Conservation (phyloP, 2,329 filamentous ascomycete genomes). For the Plectosphaerella cucumerina region DNA sequence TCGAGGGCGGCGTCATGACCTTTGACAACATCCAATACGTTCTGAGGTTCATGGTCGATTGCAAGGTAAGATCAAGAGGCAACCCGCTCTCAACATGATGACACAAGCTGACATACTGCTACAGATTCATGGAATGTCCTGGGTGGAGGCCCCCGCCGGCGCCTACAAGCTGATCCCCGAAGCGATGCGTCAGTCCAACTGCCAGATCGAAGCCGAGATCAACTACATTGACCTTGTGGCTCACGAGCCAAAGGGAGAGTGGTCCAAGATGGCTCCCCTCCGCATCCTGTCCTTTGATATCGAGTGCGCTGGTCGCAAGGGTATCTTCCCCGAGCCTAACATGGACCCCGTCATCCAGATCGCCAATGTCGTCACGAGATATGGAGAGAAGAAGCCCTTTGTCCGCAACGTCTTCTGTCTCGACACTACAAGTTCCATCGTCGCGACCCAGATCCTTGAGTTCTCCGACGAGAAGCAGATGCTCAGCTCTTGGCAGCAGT, state of each 20-base stretch:
- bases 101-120: neutral
- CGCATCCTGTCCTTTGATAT: constrained; percentile 96
- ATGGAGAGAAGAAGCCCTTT: constrained; percentile 94
- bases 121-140: constrained; percentile 89
- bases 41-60: constrained; percentile 96
- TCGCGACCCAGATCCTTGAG: constrained; percentile 88
- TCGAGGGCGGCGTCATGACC: constrained; percentile 71
- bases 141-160: constrained; percentile 79
- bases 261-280: constrained; percentile 95
- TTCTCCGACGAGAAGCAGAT: constrained; percentile 80
- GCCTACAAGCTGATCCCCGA: constrained; percentile 68
- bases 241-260: constrained; percentile 86
- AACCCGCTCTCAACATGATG: no score
- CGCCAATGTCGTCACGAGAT: constrained; percentile 89
- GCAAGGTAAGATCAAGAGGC: constrained; percentile 53
- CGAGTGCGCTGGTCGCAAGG: constrained; percentile 95
- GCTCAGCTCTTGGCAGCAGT: constrained; percentile 89
- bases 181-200: constrained; percentile 76
- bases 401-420: constrained; percentile 95
- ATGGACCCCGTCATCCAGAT: constrained; percentile 96
- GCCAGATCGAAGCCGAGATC: constrained; percentile 89
- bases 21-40: constrained; percentile 97
- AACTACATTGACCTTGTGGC: constrained; percentile 80
- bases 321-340: constrained; percentile 91
- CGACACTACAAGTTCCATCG: constrained; percentile 86